Evolutionary conservation across 306 rosid species (phyloP).

Genomic region (Lathyrus aphaca): DNA sequence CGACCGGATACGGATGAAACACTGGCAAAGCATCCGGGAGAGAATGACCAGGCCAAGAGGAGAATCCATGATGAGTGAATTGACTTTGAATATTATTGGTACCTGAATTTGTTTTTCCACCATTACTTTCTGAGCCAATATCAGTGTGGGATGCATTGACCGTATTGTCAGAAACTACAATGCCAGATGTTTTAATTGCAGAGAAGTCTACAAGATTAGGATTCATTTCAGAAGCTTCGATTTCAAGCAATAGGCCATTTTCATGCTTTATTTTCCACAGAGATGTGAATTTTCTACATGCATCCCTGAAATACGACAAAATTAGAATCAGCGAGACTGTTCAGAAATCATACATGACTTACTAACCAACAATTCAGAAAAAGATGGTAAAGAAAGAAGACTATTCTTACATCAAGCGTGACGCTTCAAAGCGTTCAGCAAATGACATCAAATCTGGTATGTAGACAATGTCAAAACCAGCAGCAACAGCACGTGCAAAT

Average conservation of each 20-base stretch:
- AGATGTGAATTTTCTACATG: conserved; percentile 62
- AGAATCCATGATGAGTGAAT: conserved; percentile 67
- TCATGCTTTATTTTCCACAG: conserved; percentile 93
- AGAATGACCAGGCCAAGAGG: conserved; percentile 86
- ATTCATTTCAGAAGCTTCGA: conserved; percentile 70
- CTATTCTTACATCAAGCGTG: conserved; percentile 68
- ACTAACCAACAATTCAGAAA: background rate
- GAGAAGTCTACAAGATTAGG: conserved; percentile 58
- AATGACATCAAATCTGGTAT: conserved; percentile 74
- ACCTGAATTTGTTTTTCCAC: conserved; percentile 67
- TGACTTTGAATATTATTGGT: conserved; percentile 69
- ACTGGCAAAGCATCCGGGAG: conserved; percentile 65
- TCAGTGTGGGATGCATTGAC: conserved; percentile 39
- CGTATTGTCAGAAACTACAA: conserved; percentile 51
- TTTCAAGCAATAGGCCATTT: conserved; percentile 87
- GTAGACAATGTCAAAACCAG: conserved; percentile 82
- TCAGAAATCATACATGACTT: conserved; percentile 9
- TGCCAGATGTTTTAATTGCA: conserved; percentile 61
- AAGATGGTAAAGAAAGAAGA: conserved; percentile 29
- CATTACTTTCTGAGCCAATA: conserved; percentile 54
- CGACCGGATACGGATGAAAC: conserved; percentile 75
- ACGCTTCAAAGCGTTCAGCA: conserved; percentile 86
- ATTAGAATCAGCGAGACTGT: conserved; percentile 26
- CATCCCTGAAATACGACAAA: conserved; percentile 62
- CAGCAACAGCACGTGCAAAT: conserved; percentile 96